Conservation (phyloP, 768 basidiomycete species). For the Lactifluus volemus region DNA sequence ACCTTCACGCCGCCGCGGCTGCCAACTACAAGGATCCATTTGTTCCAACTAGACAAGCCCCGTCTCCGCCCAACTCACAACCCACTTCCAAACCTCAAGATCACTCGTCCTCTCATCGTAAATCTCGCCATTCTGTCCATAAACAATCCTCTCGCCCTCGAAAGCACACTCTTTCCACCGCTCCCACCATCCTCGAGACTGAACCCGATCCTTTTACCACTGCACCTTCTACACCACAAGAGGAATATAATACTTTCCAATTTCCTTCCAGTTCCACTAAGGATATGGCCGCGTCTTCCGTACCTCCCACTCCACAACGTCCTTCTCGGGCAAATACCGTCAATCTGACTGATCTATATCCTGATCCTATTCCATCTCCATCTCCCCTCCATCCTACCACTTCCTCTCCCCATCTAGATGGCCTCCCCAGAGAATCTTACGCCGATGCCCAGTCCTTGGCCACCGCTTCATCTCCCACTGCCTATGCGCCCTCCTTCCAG, state of each 20-base stretch:
- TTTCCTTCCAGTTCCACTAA: constrained; percentile 21
- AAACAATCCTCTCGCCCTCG: constrained; percentile 28
- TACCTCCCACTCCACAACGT: constrained; percentile 57
- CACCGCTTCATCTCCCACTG: constrained; percentile 1
- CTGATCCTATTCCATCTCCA: constrained; percentile 31
- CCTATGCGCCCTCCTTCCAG: not conserved
- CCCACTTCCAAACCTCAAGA: constrained; percentile 12
- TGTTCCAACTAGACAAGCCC: constrained; percentile 40
- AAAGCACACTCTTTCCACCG: constrained; percentile 26
- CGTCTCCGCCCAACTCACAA: constrained; percentile 31
- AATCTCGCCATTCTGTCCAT: constrained; percentile 24
- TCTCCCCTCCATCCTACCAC: constrained; percentile 29
- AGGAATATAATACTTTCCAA: constrained; percentile 20
- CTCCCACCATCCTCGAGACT: constrained; percentile 35
- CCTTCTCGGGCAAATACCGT: constrained; percentile 83
- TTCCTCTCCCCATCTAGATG: constrained; percentile 42
- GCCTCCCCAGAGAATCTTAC: constrained; percentile 1
- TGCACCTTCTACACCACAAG: constrained; percentile 27
- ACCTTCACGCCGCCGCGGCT: constrained; percentile 46
- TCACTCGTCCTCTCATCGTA: constrained; percentile 22
- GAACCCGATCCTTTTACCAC: constrained; percentile 24
- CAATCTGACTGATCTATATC: constrained; percentile 67
- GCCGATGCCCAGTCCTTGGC: not conserved
- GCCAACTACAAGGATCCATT: constrained; percentile 33
- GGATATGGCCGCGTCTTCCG: constrained; percentile 24